These are phyloP conservation scores for Kwoniella shivajii DNA, from an alignment of 1,284 basidiomycete species.

Conservation along the genomic window DNA sequence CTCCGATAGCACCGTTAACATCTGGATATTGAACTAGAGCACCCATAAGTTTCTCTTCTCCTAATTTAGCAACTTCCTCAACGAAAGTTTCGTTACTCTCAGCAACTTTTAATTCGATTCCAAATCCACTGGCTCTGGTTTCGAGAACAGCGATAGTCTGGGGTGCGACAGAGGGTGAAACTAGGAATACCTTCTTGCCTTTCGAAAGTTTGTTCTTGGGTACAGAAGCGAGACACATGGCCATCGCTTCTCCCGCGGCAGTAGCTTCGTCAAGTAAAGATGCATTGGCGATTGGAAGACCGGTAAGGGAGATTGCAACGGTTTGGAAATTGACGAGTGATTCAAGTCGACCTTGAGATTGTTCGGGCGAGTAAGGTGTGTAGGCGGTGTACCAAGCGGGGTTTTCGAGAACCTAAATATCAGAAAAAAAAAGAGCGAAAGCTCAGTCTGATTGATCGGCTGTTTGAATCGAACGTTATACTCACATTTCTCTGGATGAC, in stretches of 20 bases:
- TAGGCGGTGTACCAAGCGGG: slow-evolving; percentile 99
- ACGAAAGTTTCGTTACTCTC: slow-evolving; percentile 55
- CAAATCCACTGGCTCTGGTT: slow-evolving; percentile 86
- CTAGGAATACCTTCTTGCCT: slow-evolving; percentile 81
- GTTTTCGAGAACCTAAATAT: slow-evolving; percentile 81
- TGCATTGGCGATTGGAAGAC: slow-evolving; percentile 92
- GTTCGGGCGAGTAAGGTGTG: slow-evolving; percentile 67
- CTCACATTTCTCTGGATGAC: slow-evolving; percentile 88
- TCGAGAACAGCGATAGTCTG: slow-evolving; percentile 84
- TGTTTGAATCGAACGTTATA: slow-evolving; percentile 2
- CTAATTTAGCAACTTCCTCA: slow-evolving; percentile 61
- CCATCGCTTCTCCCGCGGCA: slow-evolving; percentile 80
- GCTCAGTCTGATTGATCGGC: neutral
- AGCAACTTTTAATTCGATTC: slow-evolving; percentile 71
- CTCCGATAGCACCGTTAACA: slow-evolving; percentile 79
- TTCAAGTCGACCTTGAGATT: slow-evolving; percentile 74
- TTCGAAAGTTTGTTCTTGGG: slow-evolving; percentile 58
- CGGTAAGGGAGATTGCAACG: slow-evolving; percentile 91
- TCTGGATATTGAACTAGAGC: slow-evolving; percentile 91
- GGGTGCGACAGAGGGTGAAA: slow-evolving; percentile 77
- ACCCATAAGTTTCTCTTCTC: slow-evolving; percentile 68
- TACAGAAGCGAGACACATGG: slow-evolving; percentile 52
- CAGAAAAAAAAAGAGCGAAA: neutral
- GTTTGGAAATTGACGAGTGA: slow-evolving; percentile 97
- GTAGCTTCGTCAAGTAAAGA: slow-evolving; percentile 90